phyloP scores from a whole-genome alignment of 2,329 filamentous ascomycete genomes.

The Phoma sp. region DNA sequence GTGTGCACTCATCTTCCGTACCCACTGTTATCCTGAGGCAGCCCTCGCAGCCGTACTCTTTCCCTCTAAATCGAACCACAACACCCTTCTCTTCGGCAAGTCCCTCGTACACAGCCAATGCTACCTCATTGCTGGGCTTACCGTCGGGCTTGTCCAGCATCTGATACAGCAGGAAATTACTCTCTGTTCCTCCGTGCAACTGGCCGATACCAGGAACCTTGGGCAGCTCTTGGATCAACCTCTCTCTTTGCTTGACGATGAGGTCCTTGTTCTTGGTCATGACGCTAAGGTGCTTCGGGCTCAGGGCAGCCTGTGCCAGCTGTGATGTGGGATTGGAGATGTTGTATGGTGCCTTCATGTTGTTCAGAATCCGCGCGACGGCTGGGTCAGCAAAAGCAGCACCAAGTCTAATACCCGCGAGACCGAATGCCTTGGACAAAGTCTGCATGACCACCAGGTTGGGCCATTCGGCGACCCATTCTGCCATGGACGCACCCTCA shows the following conservation, averaged over 20 bases:
- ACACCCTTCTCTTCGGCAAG: slow-evolving; percentile 87
- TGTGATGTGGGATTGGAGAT: slow-evolving; percentile 86
- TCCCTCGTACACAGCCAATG: slow-evolving; percentile 79
- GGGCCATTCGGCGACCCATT: slow-evolving; percentile 90
- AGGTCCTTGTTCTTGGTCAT: slow-evolving; percentile 75
- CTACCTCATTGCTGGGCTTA: slow-evolving; percentile 77
- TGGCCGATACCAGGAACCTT: slow-evolving; percentile 77
- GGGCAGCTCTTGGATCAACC: slow-evolving; percentile 75
- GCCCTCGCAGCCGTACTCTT: slow-evolving; percentile 86
- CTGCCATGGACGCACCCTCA: slow-evolving; percentile 78
- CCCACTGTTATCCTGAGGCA: slow-evolving; percentile 92
- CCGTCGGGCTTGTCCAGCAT: slow-evolving; percentile 73
- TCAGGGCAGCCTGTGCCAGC: slow-evolving; percentile 76
- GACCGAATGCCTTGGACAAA: slow-evolving; percentile 94
- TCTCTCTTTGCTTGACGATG: slow-evolving; percentile 77
- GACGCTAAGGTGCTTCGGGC: slow-evolving; percentile 67
- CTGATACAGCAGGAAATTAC: slow-evolving; percentile 92
- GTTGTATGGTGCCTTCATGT: slow-evolving; percentile 95
- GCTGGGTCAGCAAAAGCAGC: slow-evolving; percentile 78
- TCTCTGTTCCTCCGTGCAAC: slow-evolving; percentile 77
- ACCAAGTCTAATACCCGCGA: slow-evolving; percentile 91
- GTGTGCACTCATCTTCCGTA: slow-evolving; percentile 82
- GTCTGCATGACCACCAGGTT: slow-evolving; percentile 99
- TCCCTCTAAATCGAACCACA: slow-evolving; percentile 91
- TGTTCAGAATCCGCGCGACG: slow-evolving; percentile 84